A percentile compares a stretch with the other conserved stretches of the same genome.
phyloP scores from a whole-genome alignment of 441 rosid species.

The Breynia disticha region DNA sequence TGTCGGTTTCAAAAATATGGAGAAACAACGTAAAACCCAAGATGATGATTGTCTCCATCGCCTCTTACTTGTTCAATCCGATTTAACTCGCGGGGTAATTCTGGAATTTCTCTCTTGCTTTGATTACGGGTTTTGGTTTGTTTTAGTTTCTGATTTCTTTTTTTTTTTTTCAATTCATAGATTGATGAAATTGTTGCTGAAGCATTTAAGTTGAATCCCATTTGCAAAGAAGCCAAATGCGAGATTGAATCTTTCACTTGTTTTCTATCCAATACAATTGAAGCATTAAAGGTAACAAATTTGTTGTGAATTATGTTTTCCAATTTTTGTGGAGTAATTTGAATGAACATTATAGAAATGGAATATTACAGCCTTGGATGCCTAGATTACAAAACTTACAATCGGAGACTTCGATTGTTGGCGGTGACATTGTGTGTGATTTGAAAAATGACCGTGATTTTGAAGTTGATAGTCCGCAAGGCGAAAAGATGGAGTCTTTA shows the following conservation, averaged over 20 bases:
- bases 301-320: too few relatives aligned
- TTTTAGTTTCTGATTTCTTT: neutral
- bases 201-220: constrained; percentile 38
- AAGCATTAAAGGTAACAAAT: constrained; percentile 50
- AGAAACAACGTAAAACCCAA: too few relatives aligned
- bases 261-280: constrained; percentile 50
- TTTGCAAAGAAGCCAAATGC: constrained; percentile 32
- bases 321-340: too few relatives aligned
- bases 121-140: neutral
- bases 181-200: constrained; percentile 72
- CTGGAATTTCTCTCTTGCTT: neutral
- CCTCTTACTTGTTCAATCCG: constrained; percentile 60
- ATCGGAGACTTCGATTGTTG: constrained; percentile 16
- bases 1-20: too few relatives aligned
- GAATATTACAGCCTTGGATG: constrained; percentile 67
- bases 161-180: constrained; percentile 25
- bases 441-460: constrained; percentile 17
- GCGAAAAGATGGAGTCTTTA: constrained; percentile 32
- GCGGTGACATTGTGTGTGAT: constrained; percentile 17
- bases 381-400: constrained; percentile 47
- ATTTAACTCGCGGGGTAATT: constrained; percentile 49
- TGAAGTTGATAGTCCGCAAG: constrained; percentile 57
- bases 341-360: too few relatives aligned
- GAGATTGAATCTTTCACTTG: constrained; percentile 51
- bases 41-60: constrained; percentile 38